Conservation (phyloP, 768 basidiomycete genomes). For the Termitomyces sp. region DNA sequence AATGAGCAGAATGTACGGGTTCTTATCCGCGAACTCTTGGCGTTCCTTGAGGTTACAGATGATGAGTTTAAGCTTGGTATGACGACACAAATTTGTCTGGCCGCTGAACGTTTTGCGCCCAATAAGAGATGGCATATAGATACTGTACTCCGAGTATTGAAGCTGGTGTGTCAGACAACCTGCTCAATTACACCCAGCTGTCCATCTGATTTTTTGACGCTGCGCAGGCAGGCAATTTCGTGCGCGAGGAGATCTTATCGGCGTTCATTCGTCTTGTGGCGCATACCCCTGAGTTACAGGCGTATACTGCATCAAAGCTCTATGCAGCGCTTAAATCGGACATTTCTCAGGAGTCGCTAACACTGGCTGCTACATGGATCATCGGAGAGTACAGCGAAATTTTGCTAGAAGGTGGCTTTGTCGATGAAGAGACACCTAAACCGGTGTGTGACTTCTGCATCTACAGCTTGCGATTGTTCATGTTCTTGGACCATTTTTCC, state of each 20-base stretch:
- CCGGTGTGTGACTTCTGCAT: constrained; percentile 38
- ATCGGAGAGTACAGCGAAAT: constrained; percentile 96
- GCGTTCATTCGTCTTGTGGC: constrained; percentile 94
- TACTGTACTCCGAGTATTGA: constrained; percentile 88
- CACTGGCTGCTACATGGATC: constrained; percentile 91
- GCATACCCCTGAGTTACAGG: constrained; percentile 95
- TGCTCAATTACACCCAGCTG: not conserved
- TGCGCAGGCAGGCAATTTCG: constrained; percentile 91
- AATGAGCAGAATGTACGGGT: constrained; percentile 93
- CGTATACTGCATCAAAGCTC: constrained; percentile 89
- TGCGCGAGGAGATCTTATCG: constrained; percentile 92
- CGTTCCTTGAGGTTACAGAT: constrained; percentile 97
- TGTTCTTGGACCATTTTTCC: constrained; percentile 2
- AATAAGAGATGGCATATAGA: constrained; percentile 99
- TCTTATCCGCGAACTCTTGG: constrained; percentile 86
- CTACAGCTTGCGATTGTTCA: not conserved
- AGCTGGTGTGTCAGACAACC: constrained; percentile 57
- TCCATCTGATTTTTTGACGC: not conserved
- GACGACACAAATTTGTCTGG: constrained; percentile 95
- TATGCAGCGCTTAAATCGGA: constrained; percentile 86
- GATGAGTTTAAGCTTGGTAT: constrained; percentile 98
- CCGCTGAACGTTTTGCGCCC: constrained; percentile 94
- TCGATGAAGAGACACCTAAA: constrained; percentile 67
- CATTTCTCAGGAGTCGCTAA: constrained; percentile 95
- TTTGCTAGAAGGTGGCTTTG: constrained; percentile 79